A percentile compares a stretch with the other conserved stretches of the same genome.
Conservation (phyloP, 2,329 filamentous ascomycete species). For the Pseudomassariella vexata region DNA sequence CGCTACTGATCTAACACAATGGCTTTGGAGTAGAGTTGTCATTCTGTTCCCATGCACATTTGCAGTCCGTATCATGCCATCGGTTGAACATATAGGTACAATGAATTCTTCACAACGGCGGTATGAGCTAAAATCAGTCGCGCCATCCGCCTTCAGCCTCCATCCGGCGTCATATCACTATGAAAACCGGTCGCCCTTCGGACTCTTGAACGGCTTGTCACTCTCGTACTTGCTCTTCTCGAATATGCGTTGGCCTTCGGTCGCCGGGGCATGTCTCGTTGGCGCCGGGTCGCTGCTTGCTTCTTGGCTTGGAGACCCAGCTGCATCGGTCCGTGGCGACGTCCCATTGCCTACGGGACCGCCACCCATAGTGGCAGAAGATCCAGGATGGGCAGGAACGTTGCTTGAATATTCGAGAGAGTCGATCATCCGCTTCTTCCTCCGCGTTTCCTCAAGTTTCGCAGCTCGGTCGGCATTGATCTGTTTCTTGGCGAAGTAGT, state of each 20-base stretch:
- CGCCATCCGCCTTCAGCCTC: too few species aligned
- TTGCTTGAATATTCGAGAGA: slow-evolving; percentile 45
- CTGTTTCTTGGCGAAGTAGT: slow-evolving; percentile 90
- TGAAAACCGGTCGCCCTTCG: slow-evolving; percentile 82
- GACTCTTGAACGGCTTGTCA: slow-evolving; percentile 65
- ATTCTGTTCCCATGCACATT: too few species aligned
- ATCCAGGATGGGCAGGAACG: slow-evolving; percentile 26
- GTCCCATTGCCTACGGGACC: slow-evolving; percentile 32
- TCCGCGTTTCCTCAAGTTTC: slow-evolving; percentile 60
- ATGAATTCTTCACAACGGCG: too few species aligned
- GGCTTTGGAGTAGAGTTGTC: too few species aligned
- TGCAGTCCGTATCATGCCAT: too few species aligned
- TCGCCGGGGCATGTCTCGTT: slow-evolving; percentile 72
- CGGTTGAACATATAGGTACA: too few species aligned
- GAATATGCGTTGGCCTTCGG: slow-evolving; percentile 56
- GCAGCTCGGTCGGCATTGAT: slow-evolving; percentile 85
- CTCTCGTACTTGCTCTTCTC: slow-evolving; percentile 93
- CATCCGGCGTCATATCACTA: too few species aligned
- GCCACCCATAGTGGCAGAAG: slow-evolving; percentile 30
- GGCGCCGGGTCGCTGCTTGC: slow-evolving; percentile 76
- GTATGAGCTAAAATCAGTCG: too few species aligned
- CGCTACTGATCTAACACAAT: too few species aligned
- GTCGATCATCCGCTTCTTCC: slow-evolving; percentile 55
- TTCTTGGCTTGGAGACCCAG: slow-evolving; percentile 64
- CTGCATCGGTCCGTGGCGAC: slow-evolving; percentile 52